Percentiles rank a stretch among this genome's conserved stretches.
Conservation (phyloP, 768 basidiomycete species). For the Rhodotorula paludigena region DNA sequence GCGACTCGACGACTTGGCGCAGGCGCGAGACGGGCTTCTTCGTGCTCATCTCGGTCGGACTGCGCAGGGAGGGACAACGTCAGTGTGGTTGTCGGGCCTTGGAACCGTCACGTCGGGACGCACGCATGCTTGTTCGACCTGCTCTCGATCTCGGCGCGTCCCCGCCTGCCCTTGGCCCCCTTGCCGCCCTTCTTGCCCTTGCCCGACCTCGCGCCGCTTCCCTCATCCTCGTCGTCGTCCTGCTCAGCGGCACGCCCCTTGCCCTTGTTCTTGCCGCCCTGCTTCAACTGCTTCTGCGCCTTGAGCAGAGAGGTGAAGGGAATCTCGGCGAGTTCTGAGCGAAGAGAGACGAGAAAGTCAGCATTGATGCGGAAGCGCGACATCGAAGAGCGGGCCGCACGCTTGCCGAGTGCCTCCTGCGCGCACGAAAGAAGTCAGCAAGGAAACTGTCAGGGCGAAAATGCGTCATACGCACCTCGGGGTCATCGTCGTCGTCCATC, state of each 20-base stretch:
- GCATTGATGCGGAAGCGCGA: no score
- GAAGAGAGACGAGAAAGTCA: neutral
- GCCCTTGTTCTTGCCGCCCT: conserved; percentile 13
- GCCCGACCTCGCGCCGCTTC: conserved; percentile 2
- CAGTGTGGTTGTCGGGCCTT: accelerated
- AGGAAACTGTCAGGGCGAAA: accelerated
- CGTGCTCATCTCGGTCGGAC: conserved; percentile 33
- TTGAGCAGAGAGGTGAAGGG: conserved; percentile 33
- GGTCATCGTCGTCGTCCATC: conserved; percentile 21
- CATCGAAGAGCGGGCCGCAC: neutral
- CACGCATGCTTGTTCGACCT: neutral
- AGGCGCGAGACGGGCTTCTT: conserved; percentile 27
- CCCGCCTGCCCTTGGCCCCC: conserved; percentile 19
- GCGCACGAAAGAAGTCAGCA: neutral
- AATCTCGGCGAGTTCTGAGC: conserved; percentile 37
- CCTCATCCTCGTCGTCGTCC: conserved; percentile 13
- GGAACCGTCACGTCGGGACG: conserved; percentile 12
- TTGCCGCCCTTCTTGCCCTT: neutral
- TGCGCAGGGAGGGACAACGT: neutral
- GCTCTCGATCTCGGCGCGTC: neutral
- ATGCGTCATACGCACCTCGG: conserved; percentile 14
- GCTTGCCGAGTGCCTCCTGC: conserved; percentile 21
- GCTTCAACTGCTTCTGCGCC: conserved; percentile 34
- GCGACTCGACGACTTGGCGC: conserved; percentile 29
- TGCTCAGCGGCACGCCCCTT: neutral